Base-by-base conservation (phyloP, 495 filamentous ascomycete genomes). In the Emericellopsis terricola region DNA sequence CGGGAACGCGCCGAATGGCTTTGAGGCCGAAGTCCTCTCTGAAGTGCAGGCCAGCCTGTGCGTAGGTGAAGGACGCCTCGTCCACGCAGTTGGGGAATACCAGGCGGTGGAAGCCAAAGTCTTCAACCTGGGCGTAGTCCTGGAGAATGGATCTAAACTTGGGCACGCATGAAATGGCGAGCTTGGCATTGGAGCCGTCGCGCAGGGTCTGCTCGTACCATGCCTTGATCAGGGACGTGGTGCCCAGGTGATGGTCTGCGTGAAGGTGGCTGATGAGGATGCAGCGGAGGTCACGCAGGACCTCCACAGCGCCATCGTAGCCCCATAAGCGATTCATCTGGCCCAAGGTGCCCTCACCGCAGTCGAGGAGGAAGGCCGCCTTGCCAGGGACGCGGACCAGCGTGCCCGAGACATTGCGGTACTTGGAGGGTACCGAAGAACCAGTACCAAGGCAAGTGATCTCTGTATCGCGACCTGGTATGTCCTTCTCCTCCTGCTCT, bases 211-310 rank as follows among this genome's bases (percentile, higher is more conserved):
- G 42, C 64, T 68, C 39, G 60, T 74, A 73, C 73, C 82, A 87
- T 13, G 80, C 80, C 49, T 65, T 76, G 45, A 99, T 76, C 17
- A 94, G 57, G 13, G 76, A 65, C 17, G 65, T 64, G 0, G 74
- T 81, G 19, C 89, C 89, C 14, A 96, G 68, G 46, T 99, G 89
- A 53, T 99, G 89, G 57, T 99, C 89, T 18, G 89, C 89, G 47
- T 99, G 89, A 33, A 87, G 55, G 53, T 99, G 89, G 47, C 80
- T 87, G 48, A 99, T 87, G 78, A 81, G 94, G 35, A 99, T 78
- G 42, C 71, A 66, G 24, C 78, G 80, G 17, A 99, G 61, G 38
- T 93, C 80, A 35, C 60, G 58, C 9, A 96, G 57, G 8, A 94
- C 58, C 21, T 73, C 65, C n/a, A 61, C 57, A 4, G 86, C 51